Evolutionary conservation across 352 stramenopile genomes (phyloP), one percentile per base, ranked within the genome.

Genomic region (Elongisporangium senticosum): DNA sequence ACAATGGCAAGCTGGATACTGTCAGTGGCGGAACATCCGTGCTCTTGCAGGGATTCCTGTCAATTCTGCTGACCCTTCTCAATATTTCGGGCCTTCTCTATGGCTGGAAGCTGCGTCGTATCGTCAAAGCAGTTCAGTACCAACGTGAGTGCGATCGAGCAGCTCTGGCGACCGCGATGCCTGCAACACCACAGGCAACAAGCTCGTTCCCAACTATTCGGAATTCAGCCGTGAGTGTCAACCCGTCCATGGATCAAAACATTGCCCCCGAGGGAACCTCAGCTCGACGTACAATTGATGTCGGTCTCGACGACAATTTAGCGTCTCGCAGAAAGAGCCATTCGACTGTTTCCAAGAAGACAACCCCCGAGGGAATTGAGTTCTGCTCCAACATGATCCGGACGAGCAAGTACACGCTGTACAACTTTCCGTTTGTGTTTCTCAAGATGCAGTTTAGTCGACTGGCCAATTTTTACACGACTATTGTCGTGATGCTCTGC

Each of bases 381-480:
- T 94, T 93, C 58, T 78, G 67, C 63, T 78, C 79, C 28, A 96
- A 96, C 67, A 63, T 86, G 48, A 90, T 96, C 28, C 62, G 75
- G 37, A 94, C 86, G 56, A 95, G 84, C 79, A 95, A 95, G 82
- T 96, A 96, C 73, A 96, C 87, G 39, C 82, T 83, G 62, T 95
- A 90, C 79, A 96, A 95, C 72, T 96, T 96, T 56, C 66, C 84
- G 61, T 93, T 93, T 57, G 80, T 95, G 22, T 95, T 95, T 26
- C 66, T 96, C 49, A 91, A 93, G 71, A 92, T 95, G 79, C 87
- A 96, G 67, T 96, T 96, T 67, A 94, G 83, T 59, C 83, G 87
- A 51, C 71, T 96, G 15, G 87, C 87, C 17, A 96, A 96, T 55
- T 64, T 95, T 26, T 96, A 95, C 69, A 95, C 87, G 56, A 93